phyloP scores from a whole-genome alignment of 257 asterid genomes.

The Rhazya stricta region DNA sequence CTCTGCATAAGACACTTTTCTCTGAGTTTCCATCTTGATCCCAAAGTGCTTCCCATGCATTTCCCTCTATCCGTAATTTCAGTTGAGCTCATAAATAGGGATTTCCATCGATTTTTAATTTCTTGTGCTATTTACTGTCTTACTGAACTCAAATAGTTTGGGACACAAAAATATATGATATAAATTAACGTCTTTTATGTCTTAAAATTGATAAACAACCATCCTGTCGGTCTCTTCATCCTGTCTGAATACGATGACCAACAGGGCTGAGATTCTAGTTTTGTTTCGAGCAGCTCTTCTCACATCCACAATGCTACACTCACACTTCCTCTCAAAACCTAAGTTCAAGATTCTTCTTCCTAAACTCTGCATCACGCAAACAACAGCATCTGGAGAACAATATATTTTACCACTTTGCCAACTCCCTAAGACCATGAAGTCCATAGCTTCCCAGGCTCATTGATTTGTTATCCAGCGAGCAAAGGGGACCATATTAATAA shows the following conservation, averaged over 20 bases:
- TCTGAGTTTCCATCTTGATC: too few species aligned
- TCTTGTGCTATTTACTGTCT: too few species aligned
- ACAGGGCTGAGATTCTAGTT: not conserved
- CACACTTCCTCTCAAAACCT: conserved; percentile 11
- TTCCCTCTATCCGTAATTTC: too few species aligned
- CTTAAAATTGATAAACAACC: not conserved
- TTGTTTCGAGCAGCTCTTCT: conserved; percentile 12
- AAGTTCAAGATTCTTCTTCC: conserved; percentile 23
- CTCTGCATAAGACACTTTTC: too few species aligned
- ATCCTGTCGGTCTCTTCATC: conserved; percentile 2
- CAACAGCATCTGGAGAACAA: conserved; percentile 24
- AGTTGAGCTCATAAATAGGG: too few species aligned
- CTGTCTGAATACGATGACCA: not conserved
- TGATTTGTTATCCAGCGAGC: conserved; percentile 12
- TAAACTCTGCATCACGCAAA: conserved; percentile 18
- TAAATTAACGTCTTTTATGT: not conserved
- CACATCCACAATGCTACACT: conserved; percentile 1
- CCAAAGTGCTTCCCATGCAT: too few species aligned
- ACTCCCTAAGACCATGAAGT: conserved; percentile 15
- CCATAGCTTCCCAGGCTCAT: conserved; percentile 21
- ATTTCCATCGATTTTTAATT: too few species aligned
- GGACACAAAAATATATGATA: not conserved
- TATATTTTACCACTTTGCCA: conserved; percentile 20
- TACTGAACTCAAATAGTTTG: too few species aligned
- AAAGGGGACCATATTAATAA: conserved; percentile 2